Evolutionary conservation across 805 yeast species (phyloP).

Genomic region (Cyberlindnera bimundalis): DNA sequence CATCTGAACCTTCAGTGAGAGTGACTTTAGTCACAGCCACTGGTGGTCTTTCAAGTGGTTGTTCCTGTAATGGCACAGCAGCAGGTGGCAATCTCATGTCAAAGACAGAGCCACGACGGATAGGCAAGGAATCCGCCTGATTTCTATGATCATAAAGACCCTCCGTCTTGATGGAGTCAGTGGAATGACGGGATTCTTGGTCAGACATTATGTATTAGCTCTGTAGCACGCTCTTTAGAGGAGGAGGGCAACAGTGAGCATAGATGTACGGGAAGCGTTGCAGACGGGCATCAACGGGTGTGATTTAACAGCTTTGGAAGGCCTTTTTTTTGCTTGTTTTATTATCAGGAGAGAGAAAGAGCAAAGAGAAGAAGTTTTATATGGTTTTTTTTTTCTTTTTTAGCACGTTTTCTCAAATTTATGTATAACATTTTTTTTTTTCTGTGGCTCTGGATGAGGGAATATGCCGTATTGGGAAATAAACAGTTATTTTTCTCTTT

Average conservation of each 20-base stretch:
- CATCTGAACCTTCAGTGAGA: slow-evolving; percentile 8
- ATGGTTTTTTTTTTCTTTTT: neutral
- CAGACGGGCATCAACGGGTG: slow-evolving; percentile 10
- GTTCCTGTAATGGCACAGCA: slow-evolving; percentile 7
- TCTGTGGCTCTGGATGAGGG: no score
- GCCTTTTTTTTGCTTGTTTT: no score
- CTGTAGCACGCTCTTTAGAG: slow-evolving; percentile 8
- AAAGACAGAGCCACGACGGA: slow-evolving; percentile 29
- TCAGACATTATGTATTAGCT: slow-evolving; percentile 24
- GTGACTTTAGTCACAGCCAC: slow-evolving; percentile 1
- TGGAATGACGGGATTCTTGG: slow-evolving; percentile 26
- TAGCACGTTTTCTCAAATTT: neutral
- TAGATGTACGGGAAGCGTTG: slow-evolving; percentile 1
- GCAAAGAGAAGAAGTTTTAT: neutral
- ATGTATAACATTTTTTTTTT: no score
- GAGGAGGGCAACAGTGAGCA: slow-evolving; percentile 9
- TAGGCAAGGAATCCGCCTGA: slow-evolving; percentile 41
- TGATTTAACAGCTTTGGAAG: no score
- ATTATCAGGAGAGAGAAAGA: neutral
- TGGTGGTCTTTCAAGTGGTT: neutral
- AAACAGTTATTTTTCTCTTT: no score
- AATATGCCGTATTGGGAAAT: no score
- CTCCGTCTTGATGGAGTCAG: slow-evolving; percentile 35
- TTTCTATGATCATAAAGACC: slow-evolving; percentile 47
- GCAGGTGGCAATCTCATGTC: slow-evolving; percentile 23